Percentiles rank a stretch among this genome's conserved stretches.
phyloP scores from a whole-genome alignment of 2,329 filamentous ascomycete species.

The Pseudocercospora crystallina region DNA sequence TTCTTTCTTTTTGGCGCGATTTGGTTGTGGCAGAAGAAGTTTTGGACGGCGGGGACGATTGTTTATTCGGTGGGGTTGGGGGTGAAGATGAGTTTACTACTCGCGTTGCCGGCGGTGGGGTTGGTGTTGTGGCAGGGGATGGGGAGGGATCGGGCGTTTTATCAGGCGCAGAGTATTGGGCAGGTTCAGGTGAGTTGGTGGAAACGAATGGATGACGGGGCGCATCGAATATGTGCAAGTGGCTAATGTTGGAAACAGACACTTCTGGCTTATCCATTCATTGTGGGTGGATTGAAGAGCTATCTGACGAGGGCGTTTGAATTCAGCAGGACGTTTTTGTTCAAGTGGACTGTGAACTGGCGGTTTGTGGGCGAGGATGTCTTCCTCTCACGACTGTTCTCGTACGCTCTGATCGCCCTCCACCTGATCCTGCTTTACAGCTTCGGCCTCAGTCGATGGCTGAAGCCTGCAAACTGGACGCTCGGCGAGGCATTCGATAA shows the following conservation, averaged over 20 bases:
- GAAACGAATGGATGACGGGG: too few relatives aligned
- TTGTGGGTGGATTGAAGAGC: conserved; percentile 61
- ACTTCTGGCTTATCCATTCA: conserved; percentile 66
- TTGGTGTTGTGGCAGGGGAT: conserved; percentile 72
- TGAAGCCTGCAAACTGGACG: conserved; percentile 63
- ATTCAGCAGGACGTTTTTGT: conserved; percentile 85
- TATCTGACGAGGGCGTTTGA: conserved; percentile 87
- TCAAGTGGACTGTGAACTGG: conserved; percentile 99
- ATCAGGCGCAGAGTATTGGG: conserved; percentile 68
- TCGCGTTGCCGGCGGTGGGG: conserved; percentile 78
- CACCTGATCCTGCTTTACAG: conserved; percentile 66
- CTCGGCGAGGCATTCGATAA: conserved; percentile 56
- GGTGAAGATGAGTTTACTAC: conserved; percentile 91
- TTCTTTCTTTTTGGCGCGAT: conserved; percentile 83
- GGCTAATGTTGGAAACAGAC: conserved; percentile 40
- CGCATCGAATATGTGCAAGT: not conserved
- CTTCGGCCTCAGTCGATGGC: conserved; percentile 70
- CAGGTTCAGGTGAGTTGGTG: conserved; percentile 69
- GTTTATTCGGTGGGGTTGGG: conserved; percentile 77
- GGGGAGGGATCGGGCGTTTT: conserved; percentile 65
- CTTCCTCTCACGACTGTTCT: conserved; percentile 73
- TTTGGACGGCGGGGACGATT: conserved; percentile 71
- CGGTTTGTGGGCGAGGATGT: conserved; percentile 81
- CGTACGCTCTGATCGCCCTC: conserved; percentile 62
- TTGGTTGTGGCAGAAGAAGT: conserved; percentile 69